Conservation (phyloP, 495 filamentous ascomycete genomes). For the Podospora fimiseda region DNA sequence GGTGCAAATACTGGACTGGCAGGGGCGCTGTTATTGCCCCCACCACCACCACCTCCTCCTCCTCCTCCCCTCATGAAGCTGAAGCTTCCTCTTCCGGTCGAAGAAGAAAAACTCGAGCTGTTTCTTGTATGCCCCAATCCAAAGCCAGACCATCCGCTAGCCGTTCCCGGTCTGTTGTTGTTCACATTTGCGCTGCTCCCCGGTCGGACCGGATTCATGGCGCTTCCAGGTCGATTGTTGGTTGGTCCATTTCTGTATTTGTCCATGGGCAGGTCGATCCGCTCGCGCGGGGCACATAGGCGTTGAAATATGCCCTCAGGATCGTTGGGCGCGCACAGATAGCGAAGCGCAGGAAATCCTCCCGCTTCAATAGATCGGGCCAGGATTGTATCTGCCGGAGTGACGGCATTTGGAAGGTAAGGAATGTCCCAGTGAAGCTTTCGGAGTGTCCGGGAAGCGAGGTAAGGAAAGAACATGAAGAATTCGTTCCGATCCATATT, state of each 20-base stretch:
- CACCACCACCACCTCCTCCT: too few relatives aligned
- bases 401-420: slow-evolving; percentile 33
- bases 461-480: slow-evolving; percentile 58
- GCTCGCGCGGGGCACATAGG: slow-evolving; percentile 54
- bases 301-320: slow-evolving; percentile 65
- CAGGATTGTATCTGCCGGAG: slow-evolving; percentile 60
- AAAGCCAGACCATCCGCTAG: too few relatives aligned
- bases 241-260: slow-evolving; percentile 29
- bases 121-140: slow-evolving; percentile 7
- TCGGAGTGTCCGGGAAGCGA: slow-evolving; percentile 60
- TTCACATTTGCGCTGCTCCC: too few relatives aligned
- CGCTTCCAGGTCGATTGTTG: slow-evolving; percentile 7
- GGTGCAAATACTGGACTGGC: slow-evolving; percentile 37
- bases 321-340: slow-evolving; percentile 66
- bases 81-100: slow-evolving; percentile 4
- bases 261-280: slow-evolving; percentile 30
- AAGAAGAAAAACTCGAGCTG: slow-evolving; percentile 8
- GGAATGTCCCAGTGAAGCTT: slow-evolving; percentile 81
- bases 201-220: background rate
- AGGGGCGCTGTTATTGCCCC: slow-evolving; percentile 8
- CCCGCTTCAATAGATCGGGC: slow-evolving; percentile 61
- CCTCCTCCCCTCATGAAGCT: too few relatives aligned
- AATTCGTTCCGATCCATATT: slow-evolving; percentile 53
- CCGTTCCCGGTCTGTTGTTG: too few relatives aligned
- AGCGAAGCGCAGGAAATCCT: slow-evolving; percentile 65